Evolutionary conservation across 2,329 filamentous ascomycete species (phyloP).

Genomic region (Polytolypa hystricis): DNA sequence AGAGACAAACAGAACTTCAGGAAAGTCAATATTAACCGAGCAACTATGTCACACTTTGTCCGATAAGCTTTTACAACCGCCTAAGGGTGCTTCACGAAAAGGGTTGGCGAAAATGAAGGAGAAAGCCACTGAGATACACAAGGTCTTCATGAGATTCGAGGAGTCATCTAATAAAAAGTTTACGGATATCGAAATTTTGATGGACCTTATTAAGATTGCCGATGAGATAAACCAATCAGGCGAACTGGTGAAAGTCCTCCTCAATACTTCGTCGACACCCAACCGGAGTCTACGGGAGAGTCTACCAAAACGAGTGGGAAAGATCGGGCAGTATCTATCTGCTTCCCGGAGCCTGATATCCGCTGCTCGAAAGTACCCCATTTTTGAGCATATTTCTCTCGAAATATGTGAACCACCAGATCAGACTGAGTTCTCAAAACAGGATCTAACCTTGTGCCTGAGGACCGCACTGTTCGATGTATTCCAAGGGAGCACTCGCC

Average conservation of each 20-base stretch:
- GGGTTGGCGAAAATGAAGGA: neutral
- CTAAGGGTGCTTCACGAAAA: neutral
- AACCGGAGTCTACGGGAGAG: neutral
- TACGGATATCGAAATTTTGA: too few species aligned
- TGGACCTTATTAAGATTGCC: neutral
- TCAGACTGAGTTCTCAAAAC: too few species aligned
- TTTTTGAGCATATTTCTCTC: neutral
- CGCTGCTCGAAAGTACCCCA: neutral
- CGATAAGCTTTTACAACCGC: neutral
- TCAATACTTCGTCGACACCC: neutral
- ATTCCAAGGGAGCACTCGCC: neutral
- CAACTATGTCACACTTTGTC: neutral
- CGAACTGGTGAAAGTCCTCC: neutral
- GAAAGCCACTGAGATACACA: neutral
- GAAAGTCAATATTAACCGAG: neutral
- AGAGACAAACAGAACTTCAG: neutral
- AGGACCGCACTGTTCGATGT: neutral
- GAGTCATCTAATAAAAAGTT: neutral
- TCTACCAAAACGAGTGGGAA: neutral
- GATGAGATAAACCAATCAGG: neutral
- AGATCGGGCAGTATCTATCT: neutral
- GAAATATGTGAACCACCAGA: neutral
- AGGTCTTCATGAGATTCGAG: neutral
- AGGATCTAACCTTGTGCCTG: neutral
- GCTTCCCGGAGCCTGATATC: neutral